Evolutionary conservation across 768 basidiomycete species (phyloP).

Genomic region (Lactarius akahatsu): DNA sequence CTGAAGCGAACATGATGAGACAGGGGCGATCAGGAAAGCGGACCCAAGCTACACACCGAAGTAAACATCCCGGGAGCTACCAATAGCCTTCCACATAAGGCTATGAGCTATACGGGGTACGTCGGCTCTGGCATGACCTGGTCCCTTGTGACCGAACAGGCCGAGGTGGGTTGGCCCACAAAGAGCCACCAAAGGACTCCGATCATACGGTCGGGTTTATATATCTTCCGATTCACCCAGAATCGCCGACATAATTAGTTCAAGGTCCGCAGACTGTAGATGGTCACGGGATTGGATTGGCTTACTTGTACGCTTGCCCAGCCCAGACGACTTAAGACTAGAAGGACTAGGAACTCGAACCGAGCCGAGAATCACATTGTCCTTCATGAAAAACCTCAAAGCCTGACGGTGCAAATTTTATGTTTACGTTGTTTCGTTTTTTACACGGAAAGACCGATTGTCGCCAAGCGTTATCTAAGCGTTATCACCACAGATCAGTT

Average conservation of each 20-base stretch:
- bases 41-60: not conserved
- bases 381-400: too few relatives aligned
- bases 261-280: conserved; percentile 2
- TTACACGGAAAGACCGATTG: not conserved
- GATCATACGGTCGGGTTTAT: not conserved
- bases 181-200: conserved; percentile 8
- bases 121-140: not conserved
- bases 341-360: too few relatives aligned
- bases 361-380: too few relatives aligned
- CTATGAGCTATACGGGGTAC: not conserved
- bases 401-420: too few relatives aligned
- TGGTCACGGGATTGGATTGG: not conserved
- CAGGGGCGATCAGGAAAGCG: not conserved
- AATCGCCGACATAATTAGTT: conserved; percentile 19
- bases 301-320: too few relatives aligned
- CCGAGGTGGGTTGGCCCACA: conserved; percentile 11
- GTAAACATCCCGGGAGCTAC: not conserved
- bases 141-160: conserved; percentile 12
- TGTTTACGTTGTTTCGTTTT: too few relatives aligned
- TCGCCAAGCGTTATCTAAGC: too few relatives aligned
- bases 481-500: not conserved
- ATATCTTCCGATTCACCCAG: not conserved
- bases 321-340: too few relatives aligned
- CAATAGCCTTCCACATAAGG: not conserved
- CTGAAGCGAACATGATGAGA: not conserved